Percentiles rank a stretch among this genome's conserved stretches.
phyloP scores from a whole-genome alignment of 495 filamentous ascomycete genomes.

The Aeminium ludgeri region DNA sequence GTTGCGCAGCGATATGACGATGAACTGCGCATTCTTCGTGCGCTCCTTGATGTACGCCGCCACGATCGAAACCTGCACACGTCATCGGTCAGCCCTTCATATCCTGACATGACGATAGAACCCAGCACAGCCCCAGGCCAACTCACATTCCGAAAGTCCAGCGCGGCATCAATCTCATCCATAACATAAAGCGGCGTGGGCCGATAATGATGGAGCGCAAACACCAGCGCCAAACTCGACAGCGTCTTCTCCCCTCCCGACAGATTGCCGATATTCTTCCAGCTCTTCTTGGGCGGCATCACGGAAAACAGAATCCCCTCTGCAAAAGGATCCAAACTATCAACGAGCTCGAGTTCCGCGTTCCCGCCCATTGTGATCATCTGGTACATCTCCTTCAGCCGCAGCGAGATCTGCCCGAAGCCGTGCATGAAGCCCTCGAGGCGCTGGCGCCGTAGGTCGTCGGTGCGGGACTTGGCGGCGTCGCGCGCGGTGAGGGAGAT shows the following conservation, averaged over 20 bases:
- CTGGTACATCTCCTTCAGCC: conserved; percentile 99
- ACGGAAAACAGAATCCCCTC: conserved; percentile 94
- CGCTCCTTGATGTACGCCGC: conserved; percentile 97
- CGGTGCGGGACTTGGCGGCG: conserved; percentile 70
- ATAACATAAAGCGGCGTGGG: conserved; percentile 96
- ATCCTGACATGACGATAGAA: too few relatives aligned
- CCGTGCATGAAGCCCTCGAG: conserved; percentile 98
- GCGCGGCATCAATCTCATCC: conserved; percentile 96
- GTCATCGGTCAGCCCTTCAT: conserved; percentile 1
- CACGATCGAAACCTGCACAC: conserved; percentile 82
- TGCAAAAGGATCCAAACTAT: conserved; percentile 87
- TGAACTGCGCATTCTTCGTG: conserved; percentile 98
- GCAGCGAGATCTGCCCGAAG: conserved; percentile 83
- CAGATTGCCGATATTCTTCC: conserved; percentile 96
- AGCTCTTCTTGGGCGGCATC: conserved; percentile 98
- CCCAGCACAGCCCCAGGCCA: not conserved
- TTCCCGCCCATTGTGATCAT: conserved; percentile 99
- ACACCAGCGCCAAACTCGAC: conserved; percentile 82
- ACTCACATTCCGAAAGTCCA: conserved; percentile 95
- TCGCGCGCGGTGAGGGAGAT: conserved; percentile 62
- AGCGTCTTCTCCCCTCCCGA: conserved; percentile 94
- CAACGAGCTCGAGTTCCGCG: conserved; percentile 89
- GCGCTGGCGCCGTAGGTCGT: conserved; percentile 74
- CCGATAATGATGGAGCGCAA: conserved; percentile 95
- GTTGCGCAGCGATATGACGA: conserved; percentile 93